Evolutionary conservation across 2,329 filamentous ascomycete species (phyloP).

Genomic region (Colletotrichum melonis): DNA sequence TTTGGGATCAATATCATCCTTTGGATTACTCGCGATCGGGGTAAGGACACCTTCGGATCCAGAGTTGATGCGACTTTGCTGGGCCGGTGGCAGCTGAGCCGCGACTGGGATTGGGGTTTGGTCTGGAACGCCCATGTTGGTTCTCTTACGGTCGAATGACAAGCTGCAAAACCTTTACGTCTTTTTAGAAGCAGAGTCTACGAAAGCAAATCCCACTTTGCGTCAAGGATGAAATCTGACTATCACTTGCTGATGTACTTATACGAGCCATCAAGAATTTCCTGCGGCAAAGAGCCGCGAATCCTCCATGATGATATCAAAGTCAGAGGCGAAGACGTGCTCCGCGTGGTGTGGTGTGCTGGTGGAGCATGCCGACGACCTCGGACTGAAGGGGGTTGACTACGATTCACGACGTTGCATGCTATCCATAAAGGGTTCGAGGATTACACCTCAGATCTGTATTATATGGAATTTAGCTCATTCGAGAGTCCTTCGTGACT

Average conservation of each 20-base stretch:
- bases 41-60: neutral
- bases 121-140: neutral
- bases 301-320: constrained; percentile 26
- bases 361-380: neutral
- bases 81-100: neutral
- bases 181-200: neutral
- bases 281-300: neutral
- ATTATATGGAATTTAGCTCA: neutral
- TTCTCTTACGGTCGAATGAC: neutral
- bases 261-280: neutral
- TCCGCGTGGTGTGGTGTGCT: neutral
- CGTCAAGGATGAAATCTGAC: neutral
- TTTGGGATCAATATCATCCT: constrained; percentile 14
- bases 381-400: neutral
- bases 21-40: neutral
- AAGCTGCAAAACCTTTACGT: neutral
- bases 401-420: neutral
- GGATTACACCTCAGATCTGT: neutral
- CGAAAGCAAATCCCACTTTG: neutral
- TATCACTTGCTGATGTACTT: neutral
- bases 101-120: neutral
- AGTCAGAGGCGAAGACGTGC: constrained; percentile 21
- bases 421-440: neutral
- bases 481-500: neutral
- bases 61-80: neutral